phyloP scores from a whole-genome alignment of 2,329 filamentous ascomycete genomes.

The Triangularia setosa region DNA sequence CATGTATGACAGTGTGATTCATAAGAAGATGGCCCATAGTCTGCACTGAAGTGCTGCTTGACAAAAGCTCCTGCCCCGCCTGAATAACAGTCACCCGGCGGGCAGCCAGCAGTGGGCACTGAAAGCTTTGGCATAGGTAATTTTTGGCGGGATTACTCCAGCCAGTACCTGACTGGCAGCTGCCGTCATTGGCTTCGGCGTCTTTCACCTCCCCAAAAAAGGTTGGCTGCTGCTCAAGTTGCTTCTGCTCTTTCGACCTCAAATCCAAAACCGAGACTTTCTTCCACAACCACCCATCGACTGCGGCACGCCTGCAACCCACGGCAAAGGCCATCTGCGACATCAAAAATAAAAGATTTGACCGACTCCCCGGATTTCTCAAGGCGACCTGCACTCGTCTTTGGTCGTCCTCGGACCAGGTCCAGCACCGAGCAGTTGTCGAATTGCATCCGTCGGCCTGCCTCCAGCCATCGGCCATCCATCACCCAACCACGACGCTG shows the following conservation, averaged over 20 bases:
- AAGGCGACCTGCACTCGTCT: slow-evolving; percentile 30
- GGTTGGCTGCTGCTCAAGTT: too few relatives aligned
- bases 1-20: not conserved
- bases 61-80: slow-evolving; percentile 17
- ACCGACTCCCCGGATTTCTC: slow-evolving; percentile 10
- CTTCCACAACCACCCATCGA: slow-evolving; percentile 6
- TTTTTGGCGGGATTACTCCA: slow-evolving; percentile 14
- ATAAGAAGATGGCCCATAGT: not conserved
- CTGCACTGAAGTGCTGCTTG: not conserved
- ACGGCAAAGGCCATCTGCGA: slow-evolving; percentile 14
- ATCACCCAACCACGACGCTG: not conserved
- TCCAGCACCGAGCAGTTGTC: slow-evolving; percentile 6
- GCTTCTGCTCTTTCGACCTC: slow-evolving; percentile 11
- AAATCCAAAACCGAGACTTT: slow-evolving; percentile 10
- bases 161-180: slow-evolving; percentile 23
- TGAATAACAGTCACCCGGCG: not conserved
- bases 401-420: slow-evolving; percentile 18
- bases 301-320: not conserved
- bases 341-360: not conserved
- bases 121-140: slow-evolving; percentile 14
- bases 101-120: not conserved
- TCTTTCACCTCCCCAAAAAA: slow-evolving; percentile 22
- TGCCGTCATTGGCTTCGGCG: slow-evolving; percentile 26
- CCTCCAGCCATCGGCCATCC: not conserved
- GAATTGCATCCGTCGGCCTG: slow-evolving; percentile 1